Evolutionary conservation across 1,284 basidiomycete genomes (phyloP), one percentile per base, ranked within the genome.

Genomic region (Tilletia walkeri): DNA sequence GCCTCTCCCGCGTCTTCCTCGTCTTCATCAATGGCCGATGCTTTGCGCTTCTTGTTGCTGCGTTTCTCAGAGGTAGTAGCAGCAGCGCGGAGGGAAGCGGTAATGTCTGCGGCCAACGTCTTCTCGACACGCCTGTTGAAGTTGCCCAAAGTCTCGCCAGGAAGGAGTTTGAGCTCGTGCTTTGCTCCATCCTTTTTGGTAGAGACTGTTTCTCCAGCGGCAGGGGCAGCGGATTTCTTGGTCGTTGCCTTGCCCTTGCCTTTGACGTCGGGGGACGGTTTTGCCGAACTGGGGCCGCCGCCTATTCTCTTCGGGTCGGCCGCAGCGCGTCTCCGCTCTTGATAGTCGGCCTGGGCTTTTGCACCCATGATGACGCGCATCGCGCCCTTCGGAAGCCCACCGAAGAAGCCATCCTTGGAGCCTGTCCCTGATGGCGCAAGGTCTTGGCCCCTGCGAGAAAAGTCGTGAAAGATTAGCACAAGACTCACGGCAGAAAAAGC

Each of bases 111-210:
- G 30, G 59, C 59, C 59, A 63, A 4, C 34, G 59, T 63, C 34
- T 38, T 34, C 59, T 63, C 59, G 34, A 63, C 59, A 4, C 59
- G 59, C 18, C 59, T 63, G 59, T 63, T 63, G 38, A 63, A 63
- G 34, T 63, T 63, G 34, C 34, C 59, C 59, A 63, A 16, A 18
- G 59, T 63, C 59, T 63, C 59, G 6, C 59, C 59, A 20, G 59
- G 59, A 3, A 63, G 38, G 36, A 63, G 34, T 20, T 63, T 63
- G 14, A 63, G 36, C 5, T 63, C 34, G 16, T 18, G 9, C 38
- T 41, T 41, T 38, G 30, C 36, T 38, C 30, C 34, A 18, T 39
- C 16, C 50, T 53, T 53, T 45, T 45, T 45, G 41, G 9, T 45
- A 14, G 41, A 45, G 41, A 9, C 3, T 14, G 41, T 1, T 7